Conservation (phyloP, 1,139 yeast species). For the Candida buenavistaensis region DNA sequence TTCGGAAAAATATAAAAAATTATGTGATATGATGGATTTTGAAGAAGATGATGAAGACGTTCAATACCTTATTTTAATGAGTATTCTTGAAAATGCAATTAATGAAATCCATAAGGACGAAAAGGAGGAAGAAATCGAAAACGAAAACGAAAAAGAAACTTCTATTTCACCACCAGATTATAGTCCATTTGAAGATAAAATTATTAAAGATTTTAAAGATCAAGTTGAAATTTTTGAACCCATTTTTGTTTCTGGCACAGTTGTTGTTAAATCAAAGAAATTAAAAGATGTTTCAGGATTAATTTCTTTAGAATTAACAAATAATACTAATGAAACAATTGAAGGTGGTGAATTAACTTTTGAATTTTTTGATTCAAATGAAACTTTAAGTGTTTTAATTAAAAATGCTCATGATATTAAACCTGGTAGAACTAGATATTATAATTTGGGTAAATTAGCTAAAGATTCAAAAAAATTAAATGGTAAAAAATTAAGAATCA, state of each 20-base stretch:
- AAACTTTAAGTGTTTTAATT: conserved; percentile 21
- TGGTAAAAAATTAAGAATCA: conserved; percentile 23
- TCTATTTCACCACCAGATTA: not conserved
- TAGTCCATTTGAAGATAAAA: not conserved
- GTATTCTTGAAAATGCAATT: conserved; percentile 18
- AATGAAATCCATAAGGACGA: conserved; percentile 7
- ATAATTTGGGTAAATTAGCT: conserved; percentile 24
- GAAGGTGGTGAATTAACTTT: conserved; percentile 32
- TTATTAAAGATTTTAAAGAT: no score
- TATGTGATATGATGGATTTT: conserved; percentile 13
- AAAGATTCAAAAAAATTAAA: conserved; percentile 18
- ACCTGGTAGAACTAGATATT: conserved; percentile 30
- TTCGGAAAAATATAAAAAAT: conserved; percentile 27
- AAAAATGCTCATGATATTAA: conserved; percentile 29
- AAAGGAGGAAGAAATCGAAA: conserved; percentile 1
- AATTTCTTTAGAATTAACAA: conserved; percentile 29
- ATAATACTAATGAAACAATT: conserved; percentile 24
- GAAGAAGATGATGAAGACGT: conserved; percentile 22
- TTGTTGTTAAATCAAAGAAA: conserved; percentile 19
- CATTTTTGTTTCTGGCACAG: conserved; percentile 7
- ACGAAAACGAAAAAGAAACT: not conserved
- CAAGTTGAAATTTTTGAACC: no score
- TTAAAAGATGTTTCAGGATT: conserved; percentile 22
- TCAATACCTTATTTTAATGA: conserved; percentile 22
- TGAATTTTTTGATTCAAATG: conserved; percentile 21